Percentiles rank a stretch among this genome's conserved stretches.
Evolutionary conservation across 1,284 basidiomycete species (phyloP).

Genomic region (Volvariella surrecta): DNA sequence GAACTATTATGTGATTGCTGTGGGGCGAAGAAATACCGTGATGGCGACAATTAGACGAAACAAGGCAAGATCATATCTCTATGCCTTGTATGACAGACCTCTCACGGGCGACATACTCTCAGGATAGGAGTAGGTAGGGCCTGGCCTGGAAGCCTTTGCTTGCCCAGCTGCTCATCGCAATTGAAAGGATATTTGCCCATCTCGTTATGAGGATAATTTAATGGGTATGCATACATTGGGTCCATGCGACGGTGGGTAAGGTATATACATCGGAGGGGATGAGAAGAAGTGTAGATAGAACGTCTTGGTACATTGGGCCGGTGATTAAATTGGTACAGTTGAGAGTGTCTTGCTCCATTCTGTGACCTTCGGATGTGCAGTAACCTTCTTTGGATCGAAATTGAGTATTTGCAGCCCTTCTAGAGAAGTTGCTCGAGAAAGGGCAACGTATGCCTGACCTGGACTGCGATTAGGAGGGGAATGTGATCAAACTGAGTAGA

Average conservation of each 20-base stretch:
- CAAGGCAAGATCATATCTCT: too few species aligned
- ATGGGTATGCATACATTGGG: not conserved
- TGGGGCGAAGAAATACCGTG: too few species aligned
- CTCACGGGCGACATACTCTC: too few species aligned
- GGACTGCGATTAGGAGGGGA: slow-evolving; percentile 3
- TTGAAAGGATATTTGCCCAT: not conserved
- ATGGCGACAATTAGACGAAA: too few species aligned
- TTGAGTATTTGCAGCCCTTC: slow-evolving; percentile 87
- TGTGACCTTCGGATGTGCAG: slow-evolving; percentile 62
- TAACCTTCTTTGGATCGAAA: slow-evolving; percentile 76
- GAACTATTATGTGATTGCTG: too few species aligned
- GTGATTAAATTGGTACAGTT: slow-evolving; percentile 19
- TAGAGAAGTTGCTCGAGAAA: slow-evolving; percentile 89
- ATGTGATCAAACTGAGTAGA: slow-evolving; percentile 1
- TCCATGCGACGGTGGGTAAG: not conserved
- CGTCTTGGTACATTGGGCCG: not conserved
- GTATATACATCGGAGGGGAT: not conserved
- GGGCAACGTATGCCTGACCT: slow-evolving; percentile 93
- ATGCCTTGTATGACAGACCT: too few species aligned
- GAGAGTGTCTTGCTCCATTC: slow-evolving; percentile 60
- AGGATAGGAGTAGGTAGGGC: too few species aligned
- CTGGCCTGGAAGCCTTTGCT: too few species aligned
- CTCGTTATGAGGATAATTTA: not conserved
- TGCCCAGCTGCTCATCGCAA: too few species aligned
- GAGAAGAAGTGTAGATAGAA: not conserved